These are phyloP conservation scores for Citrus sinensis DNA, from an alignment of 345 rosid genomes.

Conservation along the genomic window DVS_A1.0 CM039166.1:16724001-16724500, in stretches of 20 bases:
- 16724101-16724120: too few species aligned
- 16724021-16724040: too few species aligned
- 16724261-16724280: conserved; percentile 11
- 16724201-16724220: conserved; percentile 18
- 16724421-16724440: conserved; percentile 46
- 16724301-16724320: conserved; percentile 1
- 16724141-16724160: background rate
- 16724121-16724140: too few species aligned
- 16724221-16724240: conserved; percentile 18
- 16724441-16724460: conserved; percentile 25
- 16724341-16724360: background rate
- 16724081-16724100: too few species aligned
- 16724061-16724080: too few species aligned
- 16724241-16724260: conserved; percentile 35
- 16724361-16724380: conserved; percentile 17
- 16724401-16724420: conserved; percentile 25
- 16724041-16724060: too few species aligned
- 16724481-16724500: background rate
- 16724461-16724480: conserved; percentile 18
- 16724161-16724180: background rate
- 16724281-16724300: conserved; percentile 30
- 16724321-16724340: conserved; percentile 4
- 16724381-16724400: background rate
- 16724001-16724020: too few species aligned
- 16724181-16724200: background rate